Evolutionary conservation across 805 yeast species (phyloP), one percentile per base, ranked within the genome.

Genomic region (Kazachstania taianensis): DNA sequence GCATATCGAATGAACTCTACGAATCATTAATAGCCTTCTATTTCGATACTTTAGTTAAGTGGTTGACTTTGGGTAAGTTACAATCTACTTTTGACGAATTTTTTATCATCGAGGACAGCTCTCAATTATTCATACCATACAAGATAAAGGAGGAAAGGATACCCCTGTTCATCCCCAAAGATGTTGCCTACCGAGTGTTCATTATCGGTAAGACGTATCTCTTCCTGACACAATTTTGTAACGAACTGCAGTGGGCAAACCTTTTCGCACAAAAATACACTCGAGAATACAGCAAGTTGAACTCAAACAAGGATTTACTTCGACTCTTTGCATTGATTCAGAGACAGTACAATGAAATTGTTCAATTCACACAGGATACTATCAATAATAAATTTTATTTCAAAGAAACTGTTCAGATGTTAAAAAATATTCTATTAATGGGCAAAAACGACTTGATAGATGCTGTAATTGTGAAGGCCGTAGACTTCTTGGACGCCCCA

Each of bases 371-470:
- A 32, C 70, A 75, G 16, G 41, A 55, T 8, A 53, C 73, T 3
- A 47, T 86, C 2, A 64, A 70, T 35, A 59, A 61, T 2, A 72
- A 75, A 41, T 70, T 66, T 44, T 58, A 67, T 27, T 54, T 79
- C 25, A 57, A 62, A 27, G 57, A 62, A 8, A 84, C 81, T 44
- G 52, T 89, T n/a, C 51, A 55, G 5, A 77, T 76, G 30, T 61
- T 83, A 38, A 79, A 80, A 41, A 72, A 72, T 40, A 73, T 79
- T 39, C 62, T 86, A 46, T 55, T 92, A 28, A 75, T 83, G 66
- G 73, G 77, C 5, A 74, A 72, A 38, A 84, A 89, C n/a, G 95
- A 89, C 53, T 81, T 89, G 41, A 74, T 82, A n/a, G 77, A 81
- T 34, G 47, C 73, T 1, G 56, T 89, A 7, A 66, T 84, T 15